Conservation (phyloP, 371 early-diverging fungal genomes). For the Apophysomyces ossiformis region DNA sequence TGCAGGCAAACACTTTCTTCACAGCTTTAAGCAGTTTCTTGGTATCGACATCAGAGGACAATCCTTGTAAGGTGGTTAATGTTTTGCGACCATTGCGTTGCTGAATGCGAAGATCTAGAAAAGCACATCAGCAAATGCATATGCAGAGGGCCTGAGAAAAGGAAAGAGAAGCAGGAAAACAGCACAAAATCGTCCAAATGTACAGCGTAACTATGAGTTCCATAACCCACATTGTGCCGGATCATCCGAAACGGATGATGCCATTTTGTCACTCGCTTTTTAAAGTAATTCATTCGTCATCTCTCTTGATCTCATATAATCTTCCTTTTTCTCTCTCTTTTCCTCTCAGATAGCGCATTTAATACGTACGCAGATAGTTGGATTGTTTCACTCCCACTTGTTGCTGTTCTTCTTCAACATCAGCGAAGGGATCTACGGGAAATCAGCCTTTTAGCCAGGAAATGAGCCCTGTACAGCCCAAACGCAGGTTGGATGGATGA, state of each 20-base stretch:
- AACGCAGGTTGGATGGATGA: conserved; percentile 3
- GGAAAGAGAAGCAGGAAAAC: background rate
- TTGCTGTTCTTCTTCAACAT: conserved; percentile 69
- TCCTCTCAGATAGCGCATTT: background rate
- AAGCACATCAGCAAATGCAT: conserved; percentile 7
- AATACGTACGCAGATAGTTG: conserved; percentile 78
- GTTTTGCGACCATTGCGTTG: conserved; percentile 98
- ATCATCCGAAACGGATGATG: conserved; percentile 24
- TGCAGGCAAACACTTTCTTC: conserved; percentile 96
- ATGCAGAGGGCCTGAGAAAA: background rate
- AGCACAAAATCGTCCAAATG: background rate
- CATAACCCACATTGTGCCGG: conserved; percentile 13
- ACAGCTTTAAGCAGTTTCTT: conserved; percentile 92
- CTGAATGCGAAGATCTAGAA: conserved; percentile 91
- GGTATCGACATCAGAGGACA: conserved; percentile 83
- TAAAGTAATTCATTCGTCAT: background rate
- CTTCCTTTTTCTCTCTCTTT: conserved; percentile 15
- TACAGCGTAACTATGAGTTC: background rate
- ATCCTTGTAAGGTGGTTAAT: conserved; percentile 91
- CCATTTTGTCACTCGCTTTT: background rate
- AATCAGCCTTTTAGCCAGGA: conserved; percentile 14
- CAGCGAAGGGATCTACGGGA: conserved; percentile 77
- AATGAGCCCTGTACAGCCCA: conserved; percentile 11
- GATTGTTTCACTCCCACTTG: conserved; percentile 44
- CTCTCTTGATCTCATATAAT: conserved; percentile 1